Evolutionary conservation across 2,329 filamentous ascomycete species (phyloP).

Genomic region (Trichoderma sp.): DNA sequence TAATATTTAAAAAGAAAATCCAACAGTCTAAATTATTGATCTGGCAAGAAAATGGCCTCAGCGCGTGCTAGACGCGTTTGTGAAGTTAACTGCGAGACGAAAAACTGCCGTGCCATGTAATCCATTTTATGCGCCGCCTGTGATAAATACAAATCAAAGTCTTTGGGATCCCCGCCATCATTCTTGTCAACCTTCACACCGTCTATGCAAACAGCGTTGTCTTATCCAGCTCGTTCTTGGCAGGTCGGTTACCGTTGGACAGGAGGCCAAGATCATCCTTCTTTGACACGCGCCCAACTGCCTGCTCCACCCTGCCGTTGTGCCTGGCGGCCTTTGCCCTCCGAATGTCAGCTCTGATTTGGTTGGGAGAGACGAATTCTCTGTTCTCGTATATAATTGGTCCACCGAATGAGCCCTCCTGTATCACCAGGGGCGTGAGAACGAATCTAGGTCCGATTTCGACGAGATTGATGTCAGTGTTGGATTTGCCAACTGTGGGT

Average conservation of each 20-base stretch:
- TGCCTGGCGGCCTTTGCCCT: conserved; percentile 75
- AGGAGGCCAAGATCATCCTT: conserved; percentile 75
- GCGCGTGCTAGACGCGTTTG: not conserved
- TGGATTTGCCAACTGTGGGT: conserved; percentile 41
- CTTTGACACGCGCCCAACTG: conserved; percentile 71
- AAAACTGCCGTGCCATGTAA: conserved; percentile 3
- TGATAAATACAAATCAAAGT: conserved; percentile 5
- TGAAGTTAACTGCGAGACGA: not conserved
- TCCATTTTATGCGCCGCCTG: conserved; percentile 12
- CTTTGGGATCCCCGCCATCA: not conserved
- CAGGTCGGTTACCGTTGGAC: conserved; percentile 62
- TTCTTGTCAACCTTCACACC: not conserved
- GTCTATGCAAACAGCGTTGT: conserved; percentile 70
- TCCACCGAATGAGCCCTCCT: conserved; percentile 92
- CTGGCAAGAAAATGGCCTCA: not conserved
- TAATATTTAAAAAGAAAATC: not conserved
- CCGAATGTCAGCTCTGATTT: conserved; percentile 80
- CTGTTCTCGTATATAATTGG: conserved; percentile 98
- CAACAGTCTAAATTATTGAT: not conserved
- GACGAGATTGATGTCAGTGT: conserved; percentile 76
- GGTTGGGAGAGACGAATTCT: conserved; percentile 95
- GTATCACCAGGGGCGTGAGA: conserved; percentile 89
- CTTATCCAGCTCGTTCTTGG: conserved; percentile 73
- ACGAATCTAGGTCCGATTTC: conserved; percentile 96
- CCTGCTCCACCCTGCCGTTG: conserved; percentile 72